Evolutionary conservation across 441 rosid genomes (phyloP), one percentile per base, ranked within the genome.

Genomic region (Hura crepitans): DNA sequence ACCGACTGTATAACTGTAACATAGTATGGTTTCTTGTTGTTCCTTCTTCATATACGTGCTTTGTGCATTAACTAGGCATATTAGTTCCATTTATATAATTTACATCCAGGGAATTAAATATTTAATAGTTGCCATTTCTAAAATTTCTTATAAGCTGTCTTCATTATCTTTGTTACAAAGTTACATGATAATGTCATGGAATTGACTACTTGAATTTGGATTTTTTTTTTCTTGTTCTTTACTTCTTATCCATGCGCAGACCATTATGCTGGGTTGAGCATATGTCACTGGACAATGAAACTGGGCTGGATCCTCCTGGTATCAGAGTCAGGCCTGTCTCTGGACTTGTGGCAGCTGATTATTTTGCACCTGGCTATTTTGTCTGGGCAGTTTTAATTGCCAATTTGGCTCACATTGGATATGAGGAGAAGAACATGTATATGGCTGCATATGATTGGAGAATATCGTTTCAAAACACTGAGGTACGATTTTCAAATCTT

Each of bases 371-470:
- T 23, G 97, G 98, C 23, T 95, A 90, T 81, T 95, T 95, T 78
- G 98, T 92, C 25, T 95, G 99, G 99, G 99, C 99, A 3, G 97
- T 95, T 80, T 76, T 92, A 76, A 95, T 95, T 72, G 97, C 93
- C 72, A 95, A 92, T 79, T 85, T 95, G 80, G 98, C 99, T 55
- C 89, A 81, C 66, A 81, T 95, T 73, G 99, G 99, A 65, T 95
- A 95, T 59, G 99, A 95, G 78, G 99, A 89, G 79, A 95, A 95
- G 74, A 95, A 80, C 42, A 87, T 95, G 97, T 87, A 86, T 68
- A 92, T 92, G 99, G 98, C 98, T 70, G 82, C 99, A 43, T 95
- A 95, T 79, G 97, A 95, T 83, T 95, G 99, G 99, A 84, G 98
- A 77, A 80, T 92, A 50, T 86, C 99, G 7, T 95, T 89, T 81